Percentiles rank a stretch among this genome's conserved stretches.
Evolutionary conservation across 192 early-diverging fungal genomes (phyloP).

Genomic region (Coemansia sp.): DNA sequence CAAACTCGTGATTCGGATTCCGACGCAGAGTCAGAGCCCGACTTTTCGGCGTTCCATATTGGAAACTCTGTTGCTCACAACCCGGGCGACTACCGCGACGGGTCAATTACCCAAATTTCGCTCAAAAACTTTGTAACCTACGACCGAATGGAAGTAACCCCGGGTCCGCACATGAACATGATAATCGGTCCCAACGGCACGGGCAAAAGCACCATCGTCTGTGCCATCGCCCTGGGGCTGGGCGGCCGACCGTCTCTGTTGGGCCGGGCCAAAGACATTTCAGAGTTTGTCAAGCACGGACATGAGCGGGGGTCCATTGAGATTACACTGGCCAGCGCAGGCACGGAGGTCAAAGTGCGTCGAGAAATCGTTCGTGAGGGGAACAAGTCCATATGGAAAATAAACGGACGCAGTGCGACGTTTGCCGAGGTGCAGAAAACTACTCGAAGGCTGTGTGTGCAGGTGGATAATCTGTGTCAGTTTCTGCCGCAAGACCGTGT

Average conservation of each 20-base stretch:
- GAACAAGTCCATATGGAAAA: slow-evolving; percentile 74
- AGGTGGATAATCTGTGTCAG: slow-evolving; percentile 97
- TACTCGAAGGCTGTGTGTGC: slow-evolving; percentile 71
- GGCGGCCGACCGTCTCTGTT: slow-evolving; percentile 74
- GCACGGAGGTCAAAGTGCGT: slow-evolving; percentile 45
- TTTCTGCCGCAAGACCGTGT: slow-evolving; percentile 97
- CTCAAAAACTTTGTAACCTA: slow-evolving; percentile 92
- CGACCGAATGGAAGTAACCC: slow-evolving; percentile 74
- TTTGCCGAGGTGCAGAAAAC: slow-evolving; percentile 67
- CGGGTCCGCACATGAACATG: slow-evolving; percentile 97
- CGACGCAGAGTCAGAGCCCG: background rate
- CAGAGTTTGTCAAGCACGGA: slow-evolving; percentile 92
- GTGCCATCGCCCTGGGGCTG: slow-evolving; percentile 79
- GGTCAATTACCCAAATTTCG: slow-evolving; percentile 42
- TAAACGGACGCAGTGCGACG: slow-evolving; percentile 68
- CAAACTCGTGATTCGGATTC: no score
- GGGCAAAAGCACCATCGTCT: slow-evolving; percentile 72
- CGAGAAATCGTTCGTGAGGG: slow-evolving; percentile 62
- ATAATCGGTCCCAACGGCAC: slow-evolving; percentile 83
- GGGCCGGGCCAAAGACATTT: slow-evolving; percentile 84
- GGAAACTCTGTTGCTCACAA: background rate
- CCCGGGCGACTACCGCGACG: slow-evolving; percentile 18
- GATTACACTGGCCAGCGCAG: slow-evolving; percentile 73
- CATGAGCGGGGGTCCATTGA: slow-evolving; percentile 76
- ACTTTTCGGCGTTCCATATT: slow-evolving; percentile 1